Percentiles rank a stretch among this genome's conserved stretches.
Evolutionary conservation across 371 early-diverging fungal genomes (phyloP).

Genomic region (Mortierella sp.): DNA sequence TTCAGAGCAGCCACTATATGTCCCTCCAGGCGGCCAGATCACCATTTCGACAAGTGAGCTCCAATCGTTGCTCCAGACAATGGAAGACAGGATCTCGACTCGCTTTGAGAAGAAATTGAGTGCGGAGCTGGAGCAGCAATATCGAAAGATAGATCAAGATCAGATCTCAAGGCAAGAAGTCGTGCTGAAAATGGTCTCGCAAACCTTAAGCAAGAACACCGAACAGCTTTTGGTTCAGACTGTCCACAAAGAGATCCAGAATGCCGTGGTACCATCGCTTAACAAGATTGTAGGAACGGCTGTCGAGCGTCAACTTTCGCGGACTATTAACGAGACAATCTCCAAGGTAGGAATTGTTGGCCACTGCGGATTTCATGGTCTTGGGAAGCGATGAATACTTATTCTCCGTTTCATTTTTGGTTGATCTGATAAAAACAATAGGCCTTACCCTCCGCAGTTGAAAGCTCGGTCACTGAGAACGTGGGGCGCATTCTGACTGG

Average conservation of each 20-base stretch:
- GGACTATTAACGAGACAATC: slow-evolving; percentile 48
- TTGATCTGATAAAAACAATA: neutral
- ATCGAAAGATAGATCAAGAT: slow-evolving; percentile 51
- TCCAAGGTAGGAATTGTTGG: slow-evolving; percentile 55
- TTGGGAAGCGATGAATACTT: neutral
- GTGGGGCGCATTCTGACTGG: slow-evolving; percentile 62
- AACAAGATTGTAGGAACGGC: slow-evolving; percentile 52
- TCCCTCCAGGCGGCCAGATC: slow-evolving; percentile 6
- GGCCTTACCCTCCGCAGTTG: slow-evolving; percentile 58
- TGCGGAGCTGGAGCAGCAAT: slow-evolving; percentile 52
- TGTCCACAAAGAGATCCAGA: slow-evolving; percentile 56
- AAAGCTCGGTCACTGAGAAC: slow-evolving; percentile 60
- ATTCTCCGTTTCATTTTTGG: neutral
- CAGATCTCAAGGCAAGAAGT: slow-evolving; percentile 56
- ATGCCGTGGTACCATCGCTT: slow-evolving; percentile 51
- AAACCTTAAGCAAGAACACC: slow-evolving; percentile 55
- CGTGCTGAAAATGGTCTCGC: slow-evolving; percentile 54
- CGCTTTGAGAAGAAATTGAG: slow-evolving; percentile 46
- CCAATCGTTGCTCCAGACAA: slow-evolving; percentile 30
- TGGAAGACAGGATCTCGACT: slow-evolving; percentile 46
- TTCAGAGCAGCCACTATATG: slow-evolving; percentile 3
- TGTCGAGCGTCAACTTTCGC: slow-evolving; percentile 54
- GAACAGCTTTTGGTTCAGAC: slow-evolving; percentile 56
- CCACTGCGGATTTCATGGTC: too few relatives aligned
- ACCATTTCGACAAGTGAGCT: slow-evolving; percentile 32